Base-by-base conservation (phyloP, 1,284 basidiomycete species). In the Sphaerobolus stellatus region DNA sequence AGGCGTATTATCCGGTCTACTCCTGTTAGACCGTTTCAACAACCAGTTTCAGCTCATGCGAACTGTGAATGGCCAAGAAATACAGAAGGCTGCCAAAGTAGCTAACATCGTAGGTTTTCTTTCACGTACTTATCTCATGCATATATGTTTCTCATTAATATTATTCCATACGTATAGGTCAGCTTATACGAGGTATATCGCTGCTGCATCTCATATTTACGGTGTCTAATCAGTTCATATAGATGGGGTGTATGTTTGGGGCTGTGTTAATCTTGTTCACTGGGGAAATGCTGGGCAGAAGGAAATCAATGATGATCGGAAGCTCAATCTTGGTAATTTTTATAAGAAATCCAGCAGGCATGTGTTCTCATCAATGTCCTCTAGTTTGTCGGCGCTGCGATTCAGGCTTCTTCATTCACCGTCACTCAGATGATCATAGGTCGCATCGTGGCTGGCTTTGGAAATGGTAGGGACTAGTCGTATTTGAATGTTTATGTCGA, bases 381-480 rank as follows among this genome's bases (percentile, higher is more conserved):
- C 3, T 36, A 54, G 83, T 80, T 82, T 34, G 71, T 83, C 38
- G 83, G 83, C n/a, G 81, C 82, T 6, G 78, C 83, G 54, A 69
- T 86, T 11, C 81, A 84, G 65, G 69, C 81, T 6, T 68, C 80
- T 11, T 77, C 81, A 5, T 80, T 74, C 62, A 71, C 72, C 45
- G 80, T 84, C 57, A 70, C 77, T 2, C 78, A 83, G 59, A 77
- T 87, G 66, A 75, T 83, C 27, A 78, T 82, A 22, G 83, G 83
- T 9, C 81, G 84, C 22, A 76, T 84, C 36, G 64, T 87, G 45
- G 83, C 82, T 0, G 84, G 84, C 29, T 62, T 88, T 18, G 84
- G 86, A 9, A 88, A 88, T 61, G 86, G 86, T 27, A 66, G 87
- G 47, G 24, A 20, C 14, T 13, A 5, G 28, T 9, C 6, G 36